Conservation (phyloP, 805 yeast genomes). For the Helenozyma baotianmanensis region DNA sequence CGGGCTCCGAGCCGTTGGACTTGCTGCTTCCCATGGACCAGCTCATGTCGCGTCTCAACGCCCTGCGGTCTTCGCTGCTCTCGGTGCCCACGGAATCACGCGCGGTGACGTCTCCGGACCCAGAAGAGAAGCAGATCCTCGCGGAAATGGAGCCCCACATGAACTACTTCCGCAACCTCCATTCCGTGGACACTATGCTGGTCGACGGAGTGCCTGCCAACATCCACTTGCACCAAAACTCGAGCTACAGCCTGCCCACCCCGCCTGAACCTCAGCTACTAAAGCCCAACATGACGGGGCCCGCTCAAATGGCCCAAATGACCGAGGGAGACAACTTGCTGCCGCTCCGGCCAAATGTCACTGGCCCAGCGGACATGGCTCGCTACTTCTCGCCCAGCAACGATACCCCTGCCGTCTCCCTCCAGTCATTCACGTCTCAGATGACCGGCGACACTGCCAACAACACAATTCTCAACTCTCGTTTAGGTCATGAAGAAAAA, state of each 20-base stretch:
- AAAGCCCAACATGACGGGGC: conserved; percentile 45
- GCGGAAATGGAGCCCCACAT: conserved; percentile 73
- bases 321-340: background rate
- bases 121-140: conserved; percentile 66
- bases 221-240: conserved; percentile 33
- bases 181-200: conserved; percentile 69
- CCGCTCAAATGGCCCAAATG: conserved; percentile 37
- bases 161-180: conserved; percentile 64
- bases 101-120: conserved; percentile 29
- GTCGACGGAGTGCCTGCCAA: conserved; percentile 65
- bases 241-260: conserved; percentile 9
- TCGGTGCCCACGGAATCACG: conserved; percentile 9
- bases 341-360: conserved; percentile 22
- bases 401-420: conserved; percentile 25
- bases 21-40: conserved; percentile 76
- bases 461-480: conserved; percentile 34
- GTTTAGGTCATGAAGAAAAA: conserved; percentile 7
- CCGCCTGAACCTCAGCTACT: conserved; percentile 20
- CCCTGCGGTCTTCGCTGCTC: conserved; percentile 6
- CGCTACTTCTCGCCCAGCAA: conserved; percentile 21
- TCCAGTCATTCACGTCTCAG: conserved; percentile 37
- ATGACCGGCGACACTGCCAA: conserved; percentile 35
- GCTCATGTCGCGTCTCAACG: conserved; percentile 44
- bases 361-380: conserved; percentile 33
- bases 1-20: conserved; percentile 40